Conservation (phyloP, 768 basidiomycete species). For the Rhodotorula babjevae region DNA sequence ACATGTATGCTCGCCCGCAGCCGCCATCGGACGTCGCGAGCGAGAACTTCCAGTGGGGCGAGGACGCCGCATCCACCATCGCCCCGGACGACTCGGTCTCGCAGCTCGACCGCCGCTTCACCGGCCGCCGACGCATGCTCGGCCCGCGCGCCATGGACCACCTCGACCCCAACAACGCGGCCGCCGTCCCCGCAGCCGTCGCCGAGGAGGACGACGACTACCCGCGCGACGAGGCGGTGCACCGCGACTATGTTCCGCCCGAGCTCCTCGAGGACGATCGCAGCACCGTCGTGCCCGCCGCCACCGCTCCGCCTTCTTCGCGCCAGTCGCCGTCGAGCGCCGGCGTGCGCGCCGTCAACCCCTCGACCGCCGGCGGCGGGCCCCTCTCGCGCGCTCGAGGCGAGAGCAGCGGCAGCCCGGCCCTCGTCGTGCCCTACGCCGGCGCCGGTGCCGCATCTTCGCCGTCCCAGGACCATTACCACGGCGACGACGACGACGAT, state of each 20-base stretch:
- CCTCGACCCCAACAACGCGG: too few species aligned
- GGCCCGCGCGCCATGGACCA: slow-evolving; percentile 27
- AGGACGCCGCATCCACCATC: slow-evolving; percentile 35
- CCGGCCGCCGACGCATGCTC: slow-evolving; percentile 5
- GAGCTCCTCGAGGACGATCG: slow-evolving; percentile 29
- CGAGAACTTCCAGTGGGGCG: slow-evolving; percentile 27
- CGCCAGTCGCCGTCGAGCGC: background rate
- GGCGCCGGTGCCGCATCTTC: too few species aligned
- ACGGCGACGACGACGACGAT: slow-evolving; percentile 7
- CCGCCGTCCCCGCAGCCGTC: background rate
- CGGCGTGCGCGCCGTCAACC: slow-evolving; percentile 9
- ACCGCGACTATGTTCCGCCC: slow-evolving; percentile 29
- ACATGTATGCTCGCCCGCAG: slow-evolving; percentile 21
- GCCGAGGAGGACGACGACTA: slow-evolving; percentile 6
- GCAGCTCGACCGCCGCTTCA: slow-evolving; percentile 31
- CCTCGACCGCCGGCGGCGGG: background rate
- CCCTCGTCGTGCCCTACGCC: background rate
- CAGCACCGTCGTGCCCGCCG: slow-evolving; percentile 22
- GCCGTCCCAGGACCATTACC: background rate
- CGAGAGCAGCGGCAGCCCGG: background rate
- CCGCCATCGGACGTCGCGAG: slow-evolving; percentile 17
- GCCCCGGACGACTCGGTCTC: slow-evolving; percentile 33
- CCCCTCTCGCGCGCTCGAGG: slow-evolving; percentile 22
- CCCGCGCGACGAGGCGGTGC: slow-evolving; percentile 1
- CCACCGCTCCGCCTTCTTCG: background rate